Percentiles rank a stretch among this genome's conserved stretches.
Conservation (phyloP, 495 filamentous ascomycete genomes). For the Astrothelium macrocarpum region DNA sequence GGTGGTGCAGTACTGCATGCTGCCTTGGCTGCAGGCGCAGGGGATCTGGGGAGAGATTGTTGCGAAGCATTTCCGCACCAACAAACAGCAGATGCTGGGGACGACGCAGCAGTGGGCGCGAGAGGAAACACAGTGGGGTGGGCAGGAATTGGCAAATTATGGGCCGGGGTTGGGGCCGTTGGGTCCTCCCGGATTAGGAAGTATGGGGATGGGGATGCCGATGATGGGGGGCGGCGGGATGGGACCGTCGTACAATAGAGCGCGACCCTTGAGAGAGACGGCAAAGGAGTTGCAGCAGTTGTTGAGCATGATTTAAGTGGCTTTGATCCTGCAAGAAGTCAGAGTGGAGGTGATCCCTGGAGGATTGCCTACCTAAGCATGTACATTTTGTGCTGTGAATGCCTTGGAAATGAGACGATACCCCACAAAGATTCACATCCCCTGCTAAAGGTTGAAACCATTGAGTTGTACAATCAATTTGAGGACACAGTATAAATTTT, state of each 20-base stretch:
- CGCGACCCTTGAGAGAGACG: background rate
- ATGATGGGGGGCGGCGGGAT: background rate
- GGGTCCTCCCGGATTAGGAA: background rate
- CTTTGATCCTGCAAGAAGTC: background rate
- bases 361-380: background rate
- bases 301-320: background rate
- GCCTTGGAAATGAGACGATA: too few species aligned
- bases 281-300: background rate
- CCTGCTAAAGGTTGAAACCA: too few species aligned
- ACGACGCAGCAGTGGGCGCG: background rate
- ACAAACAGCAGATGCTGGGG: background rate
- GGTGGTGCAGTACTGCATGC: background rate
- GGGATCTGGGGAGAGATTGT: constrained; percentile 3
- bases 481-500: too few species aligned
- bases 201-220: background rate
- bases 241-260: background rate
- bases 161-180: background rate
- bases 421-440: too few species aligned
- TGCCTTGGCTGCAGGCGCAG: background rate
- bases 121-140: background rate
- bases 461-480: too few species aligned
- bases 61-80: background rate
- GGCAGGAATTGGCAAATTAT: background rate
- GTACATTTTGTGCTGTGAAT: background rate
- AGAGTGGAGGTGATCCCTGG: background rate